Base-by-base conservation (phyloP, 148 eudicot species). In the Nepenthes mirabilis region DNA sequence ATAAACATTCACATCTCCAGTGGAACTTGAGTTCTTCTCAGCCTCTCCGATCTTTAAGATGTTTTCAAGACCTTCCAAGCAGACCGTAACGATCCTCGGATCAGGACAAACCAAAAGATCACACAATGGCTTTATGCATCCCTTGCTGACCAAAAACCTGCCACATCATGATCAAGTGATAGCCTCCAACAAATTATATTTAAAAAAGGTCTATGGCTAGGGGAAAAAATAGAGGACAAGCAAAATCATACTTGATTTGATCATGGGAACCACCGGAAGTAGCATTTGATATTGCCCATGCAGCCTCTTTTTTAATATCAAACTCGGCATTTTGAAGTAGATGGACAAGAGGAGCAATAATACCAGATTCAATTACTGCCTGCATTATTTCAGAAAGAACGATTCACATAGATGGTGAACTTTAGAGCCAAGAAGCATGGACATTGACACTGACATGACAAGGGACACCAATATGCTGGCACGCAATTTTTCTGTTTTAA, bases 251-350 rank as follows among this genome's bases (percentile, higher is more conserved):
- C 97, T 86, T 86, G 71, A 86, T 83, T 75, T 89, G 97, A 33
- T 89, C 97, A 66, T 75, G 74, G 62, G 94, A 74, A 43, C 94
- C 97, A 56, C 94, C 90, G 65, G 90, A 86, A 62, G 96, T 89
- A 61, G 96, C 93, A 75, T 86, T 89, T 47, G 96, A 83, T 64
- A 86, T 74, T 52, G 90, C 93, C 96, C 96, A 89, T 33, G 96
- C 96, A 74, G 96, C 96, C 72, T 86, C 93, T 64, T 89, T 86
- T 77, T 89, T 89, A 50, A 89, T 83, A 72, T 89, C 97, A 76
- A 89, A 89, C 78, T 86, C 94, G 2, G 90, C 97, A 80, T 67
- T 80, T 71, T 83, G 85, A 62, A 89, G 89, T 56, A 89, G 82
- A 55, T 66, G 73, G 62, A 83, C 81, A 65, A 89, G 83, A 57